These are phyloP conservation scores for Talaromyces marneffei DNA, from an alignment of 2,329 filamentous ascomycete species.

Conservation along the genomic window DNA sequence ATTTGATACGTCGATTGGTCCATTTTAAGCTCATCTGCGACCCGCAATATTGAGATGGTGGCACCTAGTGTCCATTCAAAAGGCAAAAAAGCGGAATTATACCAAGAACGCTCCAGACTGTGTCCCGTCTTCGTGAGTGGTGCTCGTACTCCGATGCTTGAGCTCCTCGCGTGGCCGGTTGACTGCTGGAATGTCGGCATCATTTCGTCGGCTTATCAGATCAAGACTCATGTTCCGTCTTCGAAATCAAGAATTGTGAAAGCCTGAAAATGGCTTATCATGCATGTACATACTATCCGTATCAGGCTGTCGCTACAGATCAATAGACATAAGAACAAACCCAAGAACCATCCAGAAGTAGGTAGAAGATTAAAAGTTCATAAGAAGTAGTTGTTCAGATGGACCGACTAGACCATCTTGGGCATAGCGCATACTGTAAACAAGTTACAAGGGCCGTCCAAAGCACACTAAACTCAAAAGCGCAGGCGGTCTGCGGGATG, in stretches of 20 bases:
- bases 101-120: constrained; percentile 9
- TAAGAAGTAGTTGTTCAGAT: not conserved
- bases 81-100: not conserved
- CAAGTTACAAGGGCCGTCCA: not conserved
- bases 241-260: not conserved
- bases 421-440: not conserved
- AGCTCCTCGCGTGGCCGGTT: constrained; percentile 27
- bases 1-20: constrained; percentile 33
- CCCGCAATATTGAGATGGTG: not conserved
- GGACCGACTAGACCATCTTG: not conserved
- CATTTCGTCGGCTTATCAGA: not conserved
- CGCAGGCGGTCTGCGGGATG: constrained; percentile 15
- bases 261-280: not conserved
- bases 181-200: not conserved
- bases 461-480: not conserved
- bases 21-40: constrained; percentile 26
- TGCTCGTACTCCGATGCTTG: constrained; percentile 37
- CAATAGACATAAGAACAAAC: not conserved
- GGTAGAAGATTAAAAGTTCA: not conserved
- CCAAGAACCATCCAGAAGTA: not conserved
- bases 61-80: not conserved
- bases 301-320: not conserved
- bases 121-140: constrained; percentile 23
- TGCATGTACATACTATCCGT: constrained; percentile 2
- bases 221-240: not conserved